Conservation (phyloP, 2,329 filamentous ascomycete genomes). For the Exophiala sp. region DNA sequence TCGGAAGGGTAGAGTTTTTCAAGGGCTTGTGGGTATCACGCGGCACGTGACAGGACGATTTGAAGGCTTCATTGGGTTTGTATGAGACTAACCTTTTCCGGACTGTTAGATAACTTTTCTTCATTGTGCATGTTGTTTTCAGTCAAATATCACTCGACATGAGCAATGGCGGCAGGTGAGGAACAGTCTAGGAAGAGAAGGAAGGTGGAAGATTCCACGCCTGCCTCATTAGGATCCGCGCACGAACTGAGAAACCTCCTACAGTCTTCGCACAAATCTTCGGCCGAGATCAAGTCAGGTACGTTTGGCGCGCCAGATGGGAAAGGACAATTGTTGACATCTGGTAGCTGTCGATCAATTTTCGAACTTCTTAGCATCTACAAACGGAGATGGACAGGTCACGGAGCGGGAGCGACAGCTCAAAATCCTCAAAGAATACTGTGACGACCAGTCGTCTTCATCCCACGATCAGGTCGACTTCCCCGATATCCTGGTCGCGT, state of each 20-base stretch:
- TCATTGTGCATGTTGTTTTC: slow-evolving; percentile 30
- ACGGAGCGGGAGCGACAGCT: slow-evolving; percentile 39
- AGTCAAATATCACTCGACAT: slow-evolving; percentile 11
- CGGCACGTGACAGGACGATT: too few species aligned
- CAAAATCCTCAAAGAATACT: slow-evolving; percentile 45
- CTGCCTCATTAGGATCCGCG: slow-evolving; percentile 42
- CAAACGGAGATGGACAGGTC: slow-evolving; percentile 36
- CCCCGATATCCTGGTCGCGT: slow-evolving; percentile 78
- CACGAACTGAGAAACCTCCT: slow-evolving; percentile 68
- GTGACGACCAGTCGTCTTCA: slow-evolving; percentile 52
- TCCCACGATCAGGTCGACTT: slow-evolving; percentile 61
- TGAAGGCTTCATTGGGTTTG: too few species aligned
- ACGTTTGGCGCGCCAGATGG: slow-evolving; percentile 46
- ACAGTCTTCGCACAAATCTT: slow-evolving; percentile 60
- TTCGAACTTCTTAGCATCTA: slow-evolving; percentile 43
- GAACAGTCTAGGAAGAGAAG: slow-evolving; percentile 35
- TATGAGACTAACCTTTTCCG: too few species aligned
- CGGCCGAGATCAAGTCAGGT: slow-evolving; percentile 55
- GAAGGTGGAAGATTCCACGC: slow-evolving; percentile 34
- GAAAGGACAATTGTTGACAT: background rate
- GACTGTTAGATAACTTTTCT: too few species aligned
- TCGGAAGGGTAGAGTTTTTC: too few species aligned
- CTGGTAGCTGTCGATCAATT: slow-evolving; percentile 41
- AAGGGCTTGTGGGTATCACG: too few species aligned
- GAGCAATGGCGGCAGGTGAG: background rate